Evolutionary conservation across 805 yeast genomes (phyloP).

Genomic region (Schwanniomyces pseudopolymorphus): DNA sequence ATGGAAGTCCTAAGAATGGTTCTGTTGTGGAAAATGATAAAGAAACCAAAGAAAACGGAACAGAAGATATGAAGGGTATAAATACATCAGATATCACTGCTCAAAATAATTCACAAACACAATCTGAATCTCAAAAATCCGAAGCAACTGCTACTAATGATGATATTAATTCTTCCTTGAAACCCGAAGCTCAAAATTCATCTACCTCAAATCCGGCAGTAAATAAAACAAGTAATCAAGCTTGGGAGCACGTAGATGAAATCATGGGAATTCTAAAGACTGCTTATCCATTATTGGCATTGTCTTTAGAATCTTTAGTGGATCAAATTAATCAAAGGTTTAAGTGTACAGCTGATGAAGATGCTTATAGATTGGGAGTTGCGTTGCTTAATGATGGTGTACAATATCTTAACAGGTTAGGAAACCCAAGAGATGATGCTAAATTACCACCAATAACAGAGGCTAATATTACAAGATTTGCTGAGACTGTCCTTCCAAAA

Average conservation of each 20-base stretch:
- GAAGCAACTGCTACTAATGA: neutral
- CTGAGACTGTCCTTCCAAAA: constrained; percentile 88
- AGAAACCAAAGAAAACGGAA: neutral
- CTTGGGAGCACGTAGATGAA: constrained; percentile 92
- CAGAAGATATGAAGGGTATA: neutral
- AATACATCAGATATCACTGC: neutral
- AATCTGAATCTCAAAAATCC: neutral
- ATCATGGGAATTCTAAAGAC: constrained; percentile 94
- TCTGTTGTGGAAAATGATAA: neutral
- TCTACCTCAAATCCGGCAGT: neutral
- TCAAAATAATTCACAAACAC: neutral
- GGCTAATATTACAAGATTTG: constrained; percentile 81
- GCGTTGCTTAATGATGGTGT: constrained; percentile 93
- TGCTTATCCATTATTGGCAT: constrained; percentile 89
- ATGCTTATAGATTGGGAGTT: constrained; percentile 88
- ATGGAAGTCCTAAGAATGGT: constrained; percentile 1
- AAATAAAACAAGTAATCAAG: constrained; percentile 48
- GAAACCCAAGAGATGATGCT: constrained; percentile 85
- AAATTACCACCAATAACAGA: constrained; percentile 89
- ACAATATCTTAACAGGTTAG: constrained; percentile 81
- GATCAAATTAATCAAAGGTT: constrained; percentile 94
- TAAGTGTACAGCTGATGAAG: constrained; percentile 93
- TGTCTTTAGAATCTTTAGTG: constrained; percentile 90
- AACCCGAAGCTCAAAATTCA: neutral
- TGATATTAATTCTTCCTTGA: neutral